Conservation (phyloP, 2,329 filamentous ascomycete genomes). For the Beauveria varroae region DNA sequence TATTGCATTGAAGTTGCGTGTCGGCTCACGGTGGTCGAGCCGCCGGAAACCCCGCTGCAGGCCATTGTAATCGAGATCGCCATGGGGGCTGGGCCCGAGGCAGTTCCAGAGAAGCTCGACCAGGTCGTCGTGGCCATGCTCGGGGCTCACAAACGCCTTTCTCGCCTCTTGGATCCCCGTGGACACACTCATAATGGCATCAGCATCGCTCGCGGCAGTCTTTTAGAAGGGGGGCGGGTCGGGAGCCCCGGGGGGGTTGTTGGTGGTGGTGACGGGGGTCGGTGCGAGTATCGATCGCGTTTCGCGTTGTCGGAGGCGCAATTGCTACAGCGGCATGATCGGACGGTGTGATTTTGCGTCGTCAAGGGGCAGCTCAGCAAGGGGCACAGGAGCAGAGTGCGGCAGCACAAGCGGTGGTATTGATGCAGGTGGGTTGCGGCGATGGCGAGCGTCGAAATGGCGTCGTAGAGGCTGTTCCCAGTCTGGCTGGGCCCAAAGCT, state of each 20-base stretch:
- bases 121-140: slow-evolving; percentile 71
- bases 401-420: neutral
- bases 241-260: neutral
- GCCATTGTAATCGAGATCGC: slow-evolving; percentile 75
- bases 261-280: neutral
- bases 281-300: neutral
- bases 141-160: slow-evolving; percentile 67
- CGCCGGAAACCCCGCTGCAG: slow-evolving; percentile 77
- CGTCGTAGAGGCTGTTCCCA: neutral
- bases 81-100: slow-evolving; percentile 68
- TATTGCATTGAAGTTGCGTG: neutral
- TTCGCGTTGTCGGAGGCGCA: slow-evolving; percentile 1
- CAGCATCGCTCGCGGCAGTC: slow-evolving; percentile 26
- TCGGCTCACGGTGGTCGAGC: slow-evolving; percentile 79
- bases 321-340: slow-evolving; percentile 10
- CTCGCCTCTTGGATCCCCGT: slow-evolving; percentile 44
- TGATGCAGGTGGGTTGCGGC: neutral
- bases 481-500: neutral
- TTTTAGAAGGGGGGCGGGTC: slow-evolving; percentile 7
- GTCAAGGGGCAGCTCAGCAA: neutral
- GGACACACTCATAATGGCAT: slow-evolving; percentile 29
- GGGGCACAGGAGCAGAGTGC: neutral
- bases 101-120: slow-evolving; percentile 78
- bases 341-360: neutral
- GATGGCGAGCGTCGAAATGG: neutral